phyloP scores from a whole-genome alignment of 2,329 filamentous ascomycete genomes.

The Colletotrichum somersetense region DNA sequence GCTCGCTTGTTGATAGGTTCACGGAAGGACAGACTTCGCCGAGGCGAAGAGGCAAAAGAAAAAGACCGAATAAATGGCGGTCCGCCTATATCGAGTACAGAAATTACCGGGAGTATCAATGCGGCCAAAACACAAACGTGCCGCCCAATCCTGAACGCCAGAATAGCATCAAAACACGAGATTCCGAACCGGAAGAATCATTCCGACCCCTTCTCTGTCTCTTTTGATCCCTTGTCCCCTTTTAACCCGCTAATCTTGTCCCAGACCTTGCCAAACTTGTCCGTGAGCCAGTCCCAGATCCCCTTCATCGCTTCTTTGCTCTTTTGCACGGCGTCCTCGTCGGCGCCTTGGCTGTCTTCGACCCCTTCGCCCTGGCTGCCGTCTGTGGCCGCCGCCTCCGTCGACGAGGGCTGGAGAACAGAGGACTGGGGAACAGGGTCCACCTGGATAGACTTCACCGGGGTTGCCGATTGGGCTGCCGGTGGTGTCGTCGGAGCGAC shows the following conservation, averaged over 20 bases:
- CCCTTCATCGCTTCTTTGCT: slow-evolving; percentile 49
- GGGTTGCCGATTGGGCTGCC: slow-evolving; percentile 34
- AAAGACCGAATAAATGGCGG: not conserved
- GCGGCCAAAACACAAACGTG: slow-evolving; percentile 15
- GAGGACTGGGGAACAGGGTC: slow-evolving; percentile 44
- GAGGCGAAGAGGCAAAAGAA: not conserved
- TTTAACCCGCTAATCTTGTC: slow-evolving; percentile 54
- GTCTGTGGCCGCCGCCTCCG: slow-evolving; percentile 36
- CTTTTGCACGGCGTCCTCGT: slow-evolving; percentile 49
- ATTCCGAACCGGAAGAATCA: slow-evolving; percentile 8
- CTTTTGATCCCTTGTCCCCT: not conserved
- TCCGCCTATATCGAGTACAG: not conserved
- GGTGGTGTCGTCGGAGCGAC: slow-evolving; percentile 33
- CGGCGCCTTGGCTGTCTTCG: slow-evolving; percentile 44
- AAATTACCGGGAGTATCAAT: slow-evolving; percentile 31
- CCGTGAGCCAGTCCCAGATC: slow-evolving; percentile 66
- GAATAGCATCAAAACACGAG: slow-evolving; percentile 10
- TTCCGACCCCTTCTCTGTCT: slow-evolving; percentile 14
- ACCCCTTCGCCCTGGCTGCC: slow-evolving; percentile 16
- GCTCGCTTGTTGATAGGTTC: not conserved
- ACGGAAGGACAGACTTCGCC: too few relatives aligned
- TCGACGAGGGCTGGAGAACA: slow-evolving; percentile 43
- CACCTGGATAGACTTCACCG: slow-evolving; percentile 41
- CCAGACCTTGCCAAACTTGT: slow-evolving; percentile 61
- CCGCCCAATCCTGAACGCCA: slow-evolving; percentile 35